Evolutionary conservation across 352 stramenopile genomes (phyloP), one percentile per base, ranked within the genome.

Genomic region (Phytophthora sansomeana): DNA sequence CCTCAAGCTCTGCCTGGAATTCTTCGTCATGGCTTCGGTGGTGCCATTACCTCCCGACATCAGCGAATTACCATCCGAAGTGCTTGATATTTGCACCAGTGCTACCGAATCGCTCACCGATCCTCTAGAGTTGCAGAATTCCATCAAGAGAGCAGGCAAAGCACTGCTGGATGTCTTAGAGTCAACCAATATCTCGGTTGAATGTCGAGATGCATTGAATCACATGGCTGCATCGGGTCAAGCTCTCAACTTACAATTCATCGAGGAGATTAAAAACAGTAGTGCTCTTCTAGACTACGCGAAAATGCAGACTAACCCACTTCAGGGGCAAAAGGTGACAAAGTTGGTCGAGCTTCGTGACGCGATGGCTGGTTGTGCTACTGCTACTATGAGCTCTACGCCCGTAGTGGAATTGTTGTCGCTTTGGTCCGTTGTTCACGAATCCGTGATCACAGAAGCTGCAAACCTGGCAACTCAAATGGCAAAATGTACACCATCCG

Each of bases 401-500:
- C 48, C 68, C 19, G 48, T 36, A 6, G 32, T 69, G 26, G 75
- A 80, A 48, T 50, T 80, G 13, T 49, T 83, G 43, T 59, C 21
- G 16, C 62, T 80, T 6, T 78, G 71, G 75, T 59, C 60, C 2
- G 28, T 75, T 7, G 54, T 78, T 28, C 63, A 82, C 14, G 41
- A 56, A 5, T 51, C 72, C 1, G 59, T 64, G 0, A 29, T 78
- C 26, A 51, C 61, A 48, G 46, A 67, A 36, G 39, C 72, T 1
- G 43, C 9, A 0, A 51, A 41, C 13, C 9, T 74, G 5, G 30
- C 28, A n/a, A 43, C 54, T 13, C 41, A 51, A 38, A 35, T 19
- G n/a, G 19, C 44, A 0, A 24, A 66, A 4, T 17, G 21, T 29
- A 35, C 30, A 5, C 46, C 58, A 26, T 54, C 43, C 4, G 26